Percentiles rank a stretch among this genome's conserved stretches.
These are phyloP conservation scores for Paraconiothyrium brasiliense DNA, from an alignment of 2,329 filamentous ascomycete species.

Conservation along the genomic window DNA sequence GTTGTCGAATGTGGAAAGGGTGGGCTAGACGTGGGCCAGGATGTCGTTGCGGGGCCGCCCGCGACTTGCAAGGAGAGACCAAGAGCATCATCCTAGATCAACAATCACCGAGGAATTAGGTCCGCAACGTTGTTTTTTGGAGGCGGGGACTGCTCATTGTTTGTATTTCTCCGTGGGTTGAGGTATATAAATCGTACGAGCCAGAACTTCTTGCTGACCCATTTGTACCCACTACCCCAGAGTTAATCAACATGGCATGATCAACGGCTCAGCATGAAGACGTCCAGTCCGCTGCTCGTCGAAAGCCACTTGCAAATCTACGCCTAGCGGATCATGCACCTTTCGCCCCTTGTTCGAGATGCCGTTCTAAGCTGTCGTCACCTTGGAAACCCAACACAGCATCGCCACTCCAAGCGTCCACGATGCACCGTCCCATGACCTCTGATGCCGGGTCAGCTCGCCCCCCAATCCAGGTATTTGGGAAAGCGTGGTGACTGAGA, in stretches of 20 bases:
- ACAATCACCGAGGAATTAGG: neutral
- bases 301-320: neutral
- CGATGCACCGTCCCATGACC: neutral
- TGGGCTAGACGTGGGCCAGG: neutral
- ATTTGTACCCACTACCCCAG: neutral
- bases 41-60: neutral
- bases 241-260: neutral
- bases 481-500: constrained; percentile 28
- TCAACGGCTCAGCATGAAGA: neutral
- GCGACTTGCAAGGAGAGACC: neutral
- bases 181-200: neutral
- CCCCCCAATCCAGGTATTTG: constrained; percentile 20
- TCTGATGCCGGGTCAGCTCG: constrained; percentile 3
- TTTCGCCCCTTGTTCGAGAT: neutral
- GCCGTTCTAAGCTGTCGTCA: neutral
- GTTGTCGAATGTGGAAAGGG: neutral
- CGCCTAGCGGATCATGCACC: neutral
- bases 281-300: neutral
- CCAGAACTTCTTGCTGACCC: neutral
- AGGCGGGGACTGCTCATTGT: neutral
- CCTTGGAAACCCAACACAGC: neutral
- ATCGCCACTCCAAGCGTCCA: neutral
- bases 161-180: neutral
- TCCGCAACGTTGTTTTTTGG: neutral
- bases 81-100: neutral